phyloP scores from a whole-genome alignment of 441 rosid species.

The Jatropha podagrica region DNA sequence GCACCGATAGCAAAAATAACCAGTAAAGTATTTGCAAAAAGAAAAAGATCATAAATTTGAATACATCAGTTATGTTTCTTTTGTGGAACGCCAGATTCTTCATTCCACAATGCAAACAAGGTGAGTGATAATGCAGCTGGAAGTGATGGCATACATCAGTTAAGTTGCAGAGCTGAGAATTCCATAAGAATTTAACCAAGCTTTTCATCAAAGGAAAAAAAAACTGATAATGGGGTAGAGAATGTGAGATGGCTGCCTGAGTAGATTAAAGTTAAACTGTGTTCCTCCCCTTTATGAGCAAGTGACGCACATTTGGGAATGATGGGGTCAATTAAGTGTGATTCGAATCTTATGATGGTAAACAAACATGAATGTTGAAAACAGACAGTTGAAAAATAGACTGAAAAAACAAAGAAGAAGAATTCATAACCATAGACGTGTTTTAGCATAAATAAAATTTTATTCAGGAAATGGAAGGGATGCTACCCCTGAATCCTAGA shows the following conservation, averaged over 20 bases:
- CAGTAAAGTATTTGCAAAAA: not conserved
- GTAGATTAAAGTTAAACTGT: not conserved
- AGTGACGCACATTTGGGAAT: too few relatives aligned
- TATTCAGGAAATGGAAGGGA: not conserved
- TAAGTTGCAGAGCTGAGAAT: not conserved
- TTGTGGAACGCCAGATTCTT: not conserved
- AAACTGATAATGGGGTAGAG: not conserved
- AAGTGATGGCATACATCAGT: not conserved
- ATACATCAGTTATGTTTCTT: not conserved
- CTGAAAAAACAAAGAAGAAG: not conserved
- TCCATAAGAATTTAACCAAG: not conserved
- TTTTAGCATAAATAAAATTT: not conserved
- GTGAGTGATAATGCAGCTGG: not conserved
- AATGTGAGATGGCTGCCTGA: conserved; percentile 1
- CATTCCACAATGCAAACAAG: not conserved
- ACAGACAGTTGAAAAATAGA: not conserved
- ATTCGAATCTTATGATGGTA: not conserved
- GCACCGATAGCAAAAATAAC: not conserved
- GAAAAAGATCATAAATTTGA: not conserved
- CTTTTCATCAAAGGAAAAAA: not conserved
- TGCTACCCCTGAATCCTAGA: not conserved
- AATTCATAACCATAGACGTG: not conserved
- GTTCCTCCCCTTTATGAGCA: not conserved
- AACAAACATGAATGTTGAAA: not conserved
- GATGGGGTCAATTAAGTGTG: not conserved